A percentile compares a stretch with the other conserved stretches of the same genome.
These are phyloP conservation scores for Taphrina pruni DNA, from an alignment of 1,139 yeast genomes.

Conservation along the genomic window DNA sequence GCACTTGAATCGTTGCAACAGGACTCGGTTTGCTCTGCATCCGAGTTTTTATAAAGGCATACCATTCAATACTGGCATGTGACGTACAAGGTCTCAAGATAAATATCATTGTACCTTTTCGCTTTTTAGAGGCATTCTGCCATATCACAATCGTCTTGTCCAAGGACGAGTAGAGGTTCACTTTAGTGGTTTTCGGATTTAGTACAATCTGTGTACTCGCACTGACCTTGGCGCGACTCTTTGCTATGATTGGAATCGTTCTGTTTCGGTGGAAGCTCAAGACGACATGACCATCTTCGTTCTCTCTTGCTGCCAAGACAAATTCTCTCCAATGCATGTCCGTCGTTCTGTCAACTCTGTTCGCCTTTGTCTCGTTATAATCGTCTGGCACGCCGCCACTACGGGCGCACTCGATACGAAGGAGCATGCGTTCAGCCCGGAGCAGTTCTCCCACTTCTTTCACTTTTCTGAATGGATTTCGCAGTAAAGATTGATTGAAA, in stretches of 20 bases:
- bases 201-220: constrained; percentile 43
- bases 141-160: constrained; percentile 58
- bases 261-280: constrained; percentile 67
- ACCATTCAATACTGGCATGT: constrained; percentile 65
- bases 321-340: constrained; percentile 80
- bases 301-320: constrained; percentile 65
- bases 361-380: constrained; percentile 57
- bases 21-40: constrained; percentile 52
- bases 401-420: constrained; percentile 59
- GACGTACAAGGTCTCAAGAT: constrained; percentile 64
- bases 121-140: constrained; percentile 35
- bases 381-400: constrained; percentile 49
- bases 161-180: constrained; percentile 65
- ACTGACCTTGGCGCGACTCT: constrained; percentile 43
- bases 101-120: constrained; percentile 54
- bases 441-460: constrained; percentile 64
- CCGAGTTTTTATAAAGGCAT: constrained; percentile 61
- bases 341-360: constrained; percentile 60
- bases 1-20: constrained; percentile 57
- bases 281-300: constrained; percentile 57
- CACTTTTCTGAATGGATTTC: constrained; percentile 27
- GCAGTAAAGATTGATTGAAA: constrained; percentile 22
- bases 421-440: constrained; percentile 69
- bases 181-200: constrained; percentile 50
- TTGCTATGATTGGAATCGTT: constrained; percentile 52